These are phyloP conservation scores for Begonia peltatifolia DNA, from an alignment of 306 rosid genomes.

Conservation along the genomic window DNA sequence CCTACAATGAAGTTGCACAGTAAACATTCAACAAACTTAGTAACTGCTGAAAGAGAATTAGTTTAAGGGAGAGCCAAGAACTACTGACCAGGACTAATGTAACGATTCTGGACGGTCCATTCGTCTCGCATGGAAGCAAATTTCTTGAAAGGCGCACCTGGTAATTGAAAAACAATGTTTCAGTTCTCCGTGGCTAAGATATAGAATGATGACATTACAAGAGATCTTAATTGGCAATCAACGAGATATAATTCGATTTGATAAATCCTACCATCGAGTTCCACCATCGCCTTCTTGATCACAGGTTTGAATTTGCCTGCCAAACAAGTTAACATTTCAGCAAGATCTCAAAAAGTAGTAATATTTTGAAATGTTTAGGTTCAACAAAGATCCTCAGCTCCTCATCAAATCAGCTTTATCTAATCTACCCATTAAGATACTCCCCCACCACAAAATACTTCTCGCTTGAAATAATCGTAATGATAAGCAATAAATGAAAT, in stretches of 20 bases:
- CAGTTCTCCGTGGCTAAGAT: too few relatives aligned
- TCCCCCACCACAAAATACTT: too few relatives aligned
- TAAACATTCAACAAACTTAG: too few relatives aligned
- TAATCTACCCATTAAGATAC: too few relatives aligned
- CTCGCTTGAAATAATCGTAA: not conserved
- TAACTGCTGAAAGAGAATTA: too few relatives aligned
- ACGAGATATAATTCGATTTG: not conserved
- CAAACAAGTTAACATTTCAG: conserved; percentile 3
- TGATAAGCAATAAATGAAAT: not conserved
- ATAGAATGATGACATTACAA: not conserved
- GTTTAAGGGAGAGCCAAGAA: too few relatives aligned
- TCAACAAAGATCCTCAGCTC: too few relatives aligned
- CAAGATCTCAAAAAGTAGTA: too few relatives aligned
- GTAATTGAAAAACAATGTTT: not conserved
- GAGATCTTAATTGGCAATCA: too few relatives aligned
- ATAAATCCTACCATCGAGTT: conserved; percentile 66
- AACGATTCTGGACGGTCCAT: conserved; percentile 85
- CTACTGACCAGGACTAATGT: conserved; percentile 72
- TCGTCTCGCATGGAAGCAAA: conserved; percentile 69
- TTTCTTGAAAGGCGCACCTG: conserved; percentile 95
- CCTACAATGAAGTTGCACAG: conserved; percentile 29
- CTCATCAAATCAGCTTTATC: too few relatives aligned
- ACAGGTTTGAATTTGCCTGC: conserved; percentile 96
- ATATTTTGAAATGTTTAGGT: too few relatives aligned
- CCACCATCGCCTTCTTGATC: conserved; percentile 99